phyloP scores from a whole-genome alignment of 331 rosid genomes.

The Phaseolus coccineus region DNA sequence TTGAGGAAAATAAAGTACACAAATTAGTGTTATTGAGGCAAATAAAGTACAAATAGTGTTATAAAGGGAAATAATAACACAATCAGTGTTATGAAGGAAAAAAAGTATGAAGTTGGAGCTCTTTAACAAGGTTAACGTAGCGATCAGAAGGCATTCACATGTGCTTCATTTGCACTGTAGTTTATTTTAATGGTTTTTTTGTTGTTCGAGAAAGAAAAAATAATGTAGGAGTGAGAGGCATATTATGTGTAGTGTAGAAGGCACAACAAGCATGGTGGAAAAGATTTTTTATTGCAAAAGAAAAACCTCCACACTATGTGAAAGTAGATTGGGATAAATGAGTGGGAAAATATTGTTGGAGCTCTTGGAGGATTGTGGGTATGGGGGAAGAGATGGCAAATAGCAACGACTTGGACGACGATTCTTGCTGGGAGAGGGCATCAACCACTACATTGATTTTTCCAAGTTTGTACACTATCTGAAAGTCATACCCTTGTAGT shows the following conservation, averaged over 20 bases:
- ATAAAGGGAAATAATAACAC: too few relatives aligned
- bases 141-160: not conserved
- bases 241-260: slow-evolving; percentile 80
- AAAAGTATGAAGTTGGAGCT: not conserved
- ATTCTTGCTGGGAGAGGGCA: too few relatives aligned
- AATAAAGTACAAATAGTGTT: too few relatives aligned
- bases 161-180: not conserved
- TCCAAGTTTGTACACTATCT: too few relatives aligned
- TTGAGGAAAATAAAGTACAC: too few relatives aligned
- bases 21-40: too few relatives aligned
- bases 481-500: too few relatives aligned
- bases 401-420: too few relatives aligned
- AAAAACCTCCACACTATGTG: slow-evolving; percentile 83
- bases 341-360: slow-evolving; percentile 37
- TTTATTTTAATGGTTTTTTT: not conserved
- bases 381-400: too few relatives aligned
- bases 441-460: too few relatives aligned
- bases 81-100: too few relatives aligned
- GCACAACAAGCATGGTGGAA: slow-evolving; percentile 91
- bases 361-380: too few relatives aligned
- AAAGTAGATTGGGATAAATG: slow-evolving; percentile 99
- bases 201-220: slow-evolving; percentile 84
- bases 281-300: slow-evolving; percentile 72
- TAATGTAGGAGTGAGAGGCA: slow-evolving; percentile 75
- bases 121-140: not conserved